Percentiles rank a stretch among this genome's conserved stretches.
phyloP scores from a whole-genome alignment of 2,329 filamentous ascomycete species.

The Apiospora sp. region DNA sequence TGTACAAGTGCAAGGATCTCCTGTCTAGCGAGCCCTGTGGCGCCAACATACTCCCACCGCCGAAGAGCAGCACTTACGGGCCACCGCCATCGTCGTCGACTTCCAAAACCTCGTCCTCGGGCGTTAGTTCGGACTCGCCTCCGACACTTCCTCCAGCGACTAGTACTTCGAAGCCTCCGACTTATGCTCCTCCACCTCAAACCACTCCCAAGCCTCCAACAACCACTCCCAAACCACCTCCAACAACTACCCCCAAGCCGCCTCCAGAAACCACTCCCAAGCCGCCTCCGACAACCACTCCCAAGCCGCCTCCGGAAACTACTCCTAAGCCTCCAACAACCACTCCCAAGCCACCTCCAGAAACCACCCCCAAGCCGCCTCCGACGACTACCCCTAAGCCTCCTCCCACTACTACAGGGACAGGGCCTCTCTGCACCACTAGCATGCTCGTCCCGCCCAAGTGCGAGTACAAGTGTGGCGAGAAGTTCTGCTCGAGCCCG shows the following conservation, averaged over 20 bases:
- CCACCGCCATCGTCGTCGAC: background rate
- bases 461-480: conserved; percentile 21
- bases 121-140: background rate
- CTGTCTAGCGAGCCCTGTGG: background rate
- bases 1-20: background rate
- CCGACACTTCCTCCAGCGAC: background rate
- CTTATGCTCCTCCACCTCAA: background rate
- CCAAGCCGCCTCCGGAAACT: background rate
- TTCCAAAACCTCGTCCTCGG: background rate
- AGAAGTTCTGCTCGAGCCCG: conserved; percentile 11
- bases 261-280: too few relatives aligned
- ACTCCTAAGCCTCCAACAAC: background rate
- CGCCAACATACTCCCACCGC: background rate
- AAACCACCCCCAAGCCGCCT: background rate
- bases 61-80: background rate
- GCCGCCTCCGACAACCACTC: too few relatives aligned
- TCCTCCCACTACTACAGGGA: background rate
- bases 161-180: background rate
- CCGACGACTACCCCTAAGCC: background rate
- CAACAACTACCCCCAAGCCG: background rate
- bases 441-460: background rate
- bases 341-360: background rate
- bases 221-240: background rate
- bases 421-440: background rate
- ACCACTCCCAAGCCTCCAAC: background rate